Evolutionary conservation across 1,284 basidiomycete species (phyloP), one percentile per base, ranked within the genome.

Genomic region (Apiotrichum laibachii): DNA sequence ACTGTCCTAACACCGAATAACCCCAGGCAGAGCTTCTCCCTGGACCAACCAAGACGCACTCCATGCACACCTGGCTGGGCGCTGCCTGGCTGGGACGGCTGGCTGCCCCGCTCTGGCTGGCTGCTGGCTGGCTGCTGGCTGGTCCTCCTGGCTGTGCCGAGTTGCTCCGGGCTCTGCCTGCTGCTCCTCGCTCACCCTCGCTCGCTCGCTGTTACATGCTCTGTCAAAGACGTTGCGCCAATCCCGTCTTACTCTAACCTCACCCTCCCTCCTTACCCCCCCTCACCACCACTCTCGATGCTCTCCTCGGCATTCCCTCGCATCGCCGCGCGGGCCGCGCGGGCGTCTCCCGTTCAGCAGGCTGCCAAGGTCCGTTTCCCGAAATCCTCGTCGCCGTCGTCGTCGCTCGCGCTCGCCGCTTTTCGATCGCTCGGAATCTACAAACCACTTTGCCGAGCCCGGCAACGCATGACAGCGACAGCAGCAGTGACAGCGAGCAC

Each of bases 251-350:
- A 13, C 47, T 35, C 35, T 33, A 50, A 37, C 19, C 49, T 50
- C 49, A 49, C 47, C 47, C 47, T 48, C 21, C 35, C n/a, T 39
- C 39, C 43, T 50, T 53, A 19, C 50, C 42, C 50, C 43, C 47
- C 55, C 58, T 56, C 48, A 37, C 54, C 57, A 37, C 60, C 54
- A 53, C 59, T 50, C 65, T 50, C 63, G 53, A 76, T 76, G 74
- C 66, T 77, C 59, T 70, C 73, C 45, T 69, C 68, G 63, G 65
- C 73, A 59, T 67, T 75, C 66, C 68, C 73, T 35, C 67, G 74
- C 62, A 63, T 76, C 65, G 70, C 68, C 26, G 59, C 70, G 50
- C 62, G 72, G 59, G 70, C 67, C 39, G 67, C 68, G 37, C 56
- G 67, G 40, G 63, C 49, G 49, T 50, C 58, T 45, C 52, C 58